Conservation (phyloP, 208 protist genomes). For the Leishmania amazonensis region DNA sequence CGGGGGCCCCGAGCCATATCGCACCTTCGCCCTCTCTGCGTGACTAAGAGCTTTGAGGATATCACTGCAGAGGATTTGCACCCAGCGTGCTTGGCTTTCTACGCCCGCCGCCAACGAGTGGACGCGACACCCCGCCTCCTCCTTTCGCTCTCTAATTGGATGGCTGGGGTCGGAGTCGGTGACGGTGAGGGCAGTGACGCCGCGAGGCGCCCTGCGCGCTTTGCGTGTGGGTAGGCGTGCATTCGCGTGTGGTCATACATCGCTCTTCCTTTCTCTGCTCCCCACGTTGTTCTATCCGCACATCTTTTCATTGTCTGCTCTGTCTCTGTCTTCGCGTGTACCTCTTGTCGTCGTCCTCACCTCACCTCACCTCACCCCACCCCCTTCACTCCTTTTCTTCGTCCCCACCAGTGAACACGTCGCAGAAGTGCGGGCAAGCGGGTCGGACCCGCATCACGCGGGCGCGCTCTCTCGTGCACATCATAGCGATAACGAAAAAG, state of each 20-base stretch:
- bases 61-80: background rate
- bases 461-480: background rate
- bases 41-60: slow-evolving; percentile 10
- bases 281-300: background rate
- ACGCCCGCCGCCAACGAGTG: background rate
- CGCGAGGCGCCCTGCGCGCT: background rate
- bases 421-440: background rate
- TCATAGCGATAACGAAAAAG: background rate
- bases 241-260: background rate
- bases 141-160: background rate
- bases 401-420: background rate
- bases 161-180: background rate
- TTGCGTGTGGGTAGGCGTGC: background rate
- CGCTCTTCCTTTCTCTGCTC: background rate
- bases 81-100: background rate
- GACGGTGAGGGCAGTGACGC: background rate
- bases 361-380: background rate
- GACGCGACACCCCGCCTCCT: background rate
- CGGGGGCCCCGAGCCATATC: background rate
- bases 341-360: background rate
- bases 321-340: background rate
- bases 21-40: slow-evolving; percentile 13
- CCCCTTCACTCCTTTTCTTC: background rate
- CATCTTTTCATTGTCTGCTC: background rate
- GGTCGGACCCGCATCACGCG: background rate